A percentile compares a stretch with the other conserved stretches of the same genome.
These are phyloP conservation scores for Pseudogymnoascus sp. DNA, from an alignment of 2,329 filamentous ascomycete species.

Conservation along the genomic window DNA sequence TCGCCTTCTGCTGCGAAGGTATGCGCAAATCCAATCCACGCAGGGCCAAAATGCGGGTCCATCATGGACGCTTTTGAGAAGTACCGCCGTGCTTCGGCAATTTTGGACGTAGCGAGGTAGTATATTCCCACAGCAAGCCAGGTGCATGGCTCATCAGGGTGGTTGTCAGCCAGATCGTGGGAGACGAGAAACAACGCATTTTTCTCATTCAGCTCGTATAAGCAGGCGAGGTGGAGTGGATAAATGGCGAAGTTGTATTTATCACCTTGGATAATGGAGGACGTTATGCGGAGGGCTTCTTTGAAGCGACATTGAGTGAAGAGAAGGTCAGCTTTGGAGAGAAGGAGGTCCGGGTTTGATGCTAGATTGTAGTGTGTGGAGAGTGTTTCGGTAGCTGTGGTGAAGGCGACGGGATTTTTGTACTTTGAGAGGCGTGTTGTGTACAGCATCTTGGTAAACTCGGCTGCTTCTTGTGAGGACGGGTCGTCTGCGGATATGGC, in stretches of 20 bases:
- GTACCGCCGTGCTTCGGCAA: conserved; percentile 88
- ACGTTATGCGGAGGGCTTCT: conserved; percentile 77
- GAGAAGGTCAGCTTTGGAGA: conserved; percentile 81
- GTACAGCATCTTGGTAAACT: conserved; percentile 94
- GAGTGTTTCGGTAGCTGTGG: conserved; percentile 78
- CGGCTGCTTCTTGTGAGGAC: conserved; percentile 73
- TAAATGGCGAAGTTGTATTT: conserved; percentile 85
- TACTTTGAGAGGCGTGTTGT: conserved; percentile 95
- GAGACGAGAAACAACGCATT: conserved; percentile 87
- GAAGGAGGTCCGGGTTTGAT: conserved; percentile 79
- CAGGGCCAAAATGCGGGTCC: conserved; percentile 93
- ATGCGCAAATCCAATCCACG: conserved; percentile 98
- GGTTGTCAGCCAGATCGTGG: conserved; percentile 84
- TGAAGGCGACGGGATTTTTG: conserved; percentile 74
- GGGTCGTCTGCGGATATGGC: conserved; percentile 62
- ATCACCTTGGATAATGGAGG: conserved; percentile 71
- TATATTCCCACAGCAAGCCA: conserved; percentile 95
- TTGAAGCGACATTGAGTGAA: conserved; percentile 93
- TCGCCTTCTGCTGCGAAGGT: conserved; percentile 97
- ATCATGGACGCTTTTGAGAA: conserved; percentile 97
- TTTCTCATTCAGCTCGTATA: conserved; percentile 79
- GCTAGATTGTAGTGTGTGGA: conserved; percentile 88
- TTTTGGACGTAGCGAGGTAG: conserved; percentile 81
- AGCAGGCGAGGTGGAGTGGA: conserved; percentile 81
- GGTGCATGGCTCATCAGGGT: conserved; percentile 82